Conservation (phyloP, 75 land plant species). For the Pinus taeda region DNA sequence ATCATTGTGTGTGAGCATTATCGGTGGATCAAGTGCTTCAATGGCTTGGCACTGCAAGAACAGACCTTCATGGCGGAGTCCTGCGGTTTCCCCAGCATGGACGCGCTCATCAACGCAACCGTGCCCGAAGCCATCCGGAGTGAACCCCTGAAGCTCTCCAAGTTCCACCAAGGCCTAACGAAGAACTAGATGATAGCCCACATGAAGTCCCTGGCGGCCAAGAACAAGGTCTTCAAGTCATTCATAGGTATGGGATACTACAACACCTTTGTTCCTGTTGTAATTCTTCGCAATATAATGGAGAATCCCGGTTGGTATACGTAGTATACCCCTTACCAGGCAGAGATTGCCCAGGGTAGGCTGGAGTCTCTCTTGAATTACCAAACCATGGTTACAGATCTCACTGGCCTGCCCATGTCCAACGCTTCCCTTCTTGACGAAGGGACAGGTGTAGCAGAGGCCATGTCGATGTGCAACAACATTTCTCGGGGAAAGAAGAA, state of each 20-base stretch:
- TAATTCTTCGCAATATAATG: constrained; percentile 88
- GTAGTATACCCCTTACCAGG: constrained; percentile 99
- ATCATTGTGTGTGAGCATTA: no score
- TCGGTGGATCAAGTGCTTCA: no score
- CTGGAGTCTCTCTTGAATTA: constrained; percentile 88
- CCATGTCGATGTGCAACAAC: constrained; percentile 98
- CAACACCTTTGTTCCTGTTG: constrained; percentile 83
- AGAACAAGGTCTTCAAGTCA: constrained; percentile 86
- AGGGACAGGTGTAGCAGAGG: constrained; percentile 98
- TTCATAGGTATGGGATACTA: constrained; percentile 99
- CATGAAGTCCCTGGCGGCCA: constrained; percentile 74
- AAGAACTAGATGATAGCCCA: constrained; percentile 93
- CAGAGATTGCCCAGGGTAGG: constrained; percentile 94
- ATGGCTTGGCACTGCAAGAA: constrained; percentile 74
- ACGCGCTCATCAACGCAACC: constrained; percentile 88
- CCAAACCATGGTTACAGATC: constrained; percentile 90
- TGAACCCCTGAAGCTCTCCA: constrained; percentile 38
- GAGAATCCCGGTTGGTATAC: constrained; percentile 99
- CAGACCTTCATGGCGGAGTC: constrained; percentile 74
- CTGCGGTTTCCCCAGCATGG: constrained; percentile 61
- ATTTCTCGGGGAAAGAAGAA: constrained; percentile 76
- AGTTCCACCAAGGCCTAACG: constrained; percentile 69
- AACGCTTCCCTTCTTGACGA: constrained; percentile 96
- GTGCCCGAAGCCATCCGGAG: constrained; percentile 79
- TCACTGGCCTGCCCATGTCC: constrained; percentile 96